Conservation (phyloP, 2,329 filamentous ascomycete species). For the Penicillium expansum region DNA sequence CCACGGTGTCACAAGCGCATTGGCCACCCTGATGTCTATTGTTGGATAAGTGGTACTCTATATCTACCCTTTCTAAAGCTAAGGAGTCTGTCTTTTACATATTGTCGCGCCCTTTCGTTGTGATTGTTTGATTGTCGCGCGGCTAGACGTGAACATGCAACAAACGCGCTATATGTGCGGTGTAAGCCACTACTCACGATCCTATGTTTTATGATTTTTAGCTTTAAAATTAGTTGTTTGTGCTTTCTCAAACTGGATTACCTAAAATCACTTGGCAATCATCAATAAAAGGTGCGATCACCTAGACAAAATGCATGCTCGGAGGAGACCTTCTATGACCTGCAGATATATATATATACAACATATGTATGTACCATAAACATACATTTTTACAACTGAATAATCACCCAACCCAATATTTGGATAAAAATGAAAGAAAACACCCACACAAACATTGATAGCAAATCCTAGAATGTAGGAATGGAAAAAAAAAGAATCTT, state of each 20-base stretch:
- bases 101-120: not conserved
- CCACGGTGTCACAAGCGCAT: constrained; percentile 6
- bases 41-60: not conserved
- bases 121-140: not conserved
- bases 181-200: not conserved
- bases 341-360: not conserved
- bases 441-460: not conserved
- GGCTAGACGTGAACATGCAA: not conserved
- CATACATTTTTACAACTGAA: not conserved
- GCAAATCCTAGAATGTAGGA: not conserved
- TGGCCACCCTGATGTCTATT: not conserved
- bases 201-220: not conserved
- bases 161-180: not conserved
- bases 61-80: not conserved
- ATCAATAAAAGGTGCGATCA: not conserved
- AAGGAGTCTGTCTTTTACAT: not conserved
- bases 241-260: rapidly evolving
- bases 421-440: not conserved
- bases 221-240: not conserved
- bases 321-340: not conserved
- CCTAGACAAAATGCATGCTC: not conserved
- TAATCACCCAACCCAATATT: not conserved
- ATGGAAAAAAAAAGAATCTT: not conserved
- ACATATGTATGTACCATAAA: not conserved
- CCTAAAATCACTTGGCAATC: not conserved